A percentile compares a stretch with the other conserved stretches of the same genome.
Conservation (phyloP, 1,284 basidiomycete species). For the Athelia sp. region DNA sequence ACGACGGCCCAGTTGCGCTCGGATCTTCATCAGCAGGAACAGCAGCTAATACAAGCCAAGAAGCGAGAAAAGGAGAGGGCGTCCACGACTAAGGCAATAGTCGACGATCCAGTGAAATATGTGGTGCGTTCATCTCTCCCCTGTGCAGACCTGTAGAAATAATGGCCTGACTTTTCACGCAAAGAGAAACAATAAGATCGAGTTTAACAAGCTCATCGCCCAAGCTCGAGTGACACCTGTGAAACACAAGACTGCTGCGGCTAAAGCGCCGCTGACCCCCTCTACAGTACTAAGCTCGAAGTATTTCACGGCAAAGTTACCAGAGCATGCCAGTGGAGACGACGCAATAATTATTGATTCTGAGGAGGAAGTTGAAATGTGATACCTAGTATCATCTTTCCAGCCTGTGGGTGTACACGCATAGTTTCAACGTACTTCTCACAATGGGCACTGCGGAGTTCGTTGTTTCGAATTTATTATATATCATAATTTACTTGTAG, state of each 20-base stretch:
- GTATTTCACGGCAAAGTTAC: background rate
- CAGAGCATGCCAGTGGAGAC: background rate
- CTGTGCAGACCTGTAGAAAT: slow-evolving; percentile 22
- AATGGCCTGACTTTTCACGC: slow-evolving; percentile 19
- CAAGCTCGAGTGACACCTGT: background rate
- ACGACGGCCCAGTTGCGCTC: slow-evolving; percentile 39
- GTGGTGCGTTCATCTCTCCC: slow-evolving; percentile 32
- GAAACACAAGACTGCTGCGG: background rate
- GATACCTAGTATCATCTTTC: no score
- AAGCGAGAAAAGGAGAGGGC: slow-evolving; percentile 19
- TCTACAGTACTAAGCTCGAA: background rate
- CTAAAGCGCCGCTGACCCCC: background rate
- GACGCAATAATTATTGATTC: background rate
- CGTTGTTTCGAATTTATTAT: no score
- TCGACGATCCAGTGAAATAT: slow-evolving; percentile 41
- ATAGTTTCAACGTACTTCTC: no score
- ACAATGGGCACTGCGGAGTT: no score
- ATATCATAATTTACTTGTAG: no score
- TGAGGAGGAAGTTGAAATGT: background rate
- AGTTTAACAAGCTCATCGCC: slow-evolving; percentile 11
- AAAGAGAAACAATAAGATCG: slow-evolving; percentile 10
- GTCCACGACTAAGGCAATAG: slow-evolving; percentile 32
- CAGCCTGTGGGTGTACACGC: no score
- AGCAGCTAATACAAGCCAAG: slow-evolving; percentile 16
- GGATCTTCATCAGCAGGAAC: slow-evolving; percentile 54